Base-by-base conservation (phyloP, 495 filamentous ascomycete genomes). In the Daldinia bambusicola region DNA sequence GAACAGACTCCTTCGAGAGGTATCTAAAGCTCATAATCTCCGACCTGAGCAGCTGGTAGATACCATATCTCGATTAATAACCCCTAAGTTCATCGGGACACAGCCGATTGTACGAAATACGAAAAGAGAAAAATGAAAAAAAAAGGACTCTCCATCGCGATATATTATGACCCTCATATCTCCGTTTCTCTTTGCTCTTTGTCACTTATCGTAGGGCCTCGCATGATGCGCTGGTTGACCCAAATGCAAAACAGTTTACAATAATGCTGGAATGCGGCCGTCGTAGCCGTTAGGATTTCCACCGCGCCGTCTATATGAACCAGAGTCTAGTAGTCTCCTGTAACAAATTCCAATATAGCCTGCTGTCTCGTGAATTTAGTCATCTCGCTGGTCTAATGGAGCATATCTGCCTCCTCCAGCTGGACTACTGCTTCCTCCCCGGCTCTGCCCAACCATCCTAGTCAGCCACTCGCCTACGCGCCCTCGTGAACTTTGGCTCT, bases 391-490 rank as follows among this genome's bases (percentile, higher is more conserved):
- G 38, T 75, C 78, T 66, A 85, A 61, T 22, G 80, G 78, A 30
- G 78, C 77, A 68, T 85, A 85, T 67, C 75, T 74, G 34, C 74
- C 77, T 52, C 75, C 74, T 22, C 75, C 61, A 38, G 74, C 74
- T 30, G 75, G 75, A 40, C 78, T 75, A n/a, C 73, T 70, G 51
- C 76, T 78, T 3, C 65, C 45, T 34, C 74, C 71, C 16, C 70
- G 71, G 31, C 75, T 70, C 26, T 79, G 75, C 2, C 80, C 78
- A 40, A 85, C 78, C 60, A 87, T 78, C 34, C 83, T 78, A 6
- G 81, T 81, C 6, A 87, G 73, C 82, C 82, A 86, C 3, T 84
- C 84, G 13, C 82, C 82, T 45, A 85, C 63, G 5, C 84, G 81
- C 26, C 79, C 75, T 58, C 74, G 70, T 36, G 75, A 77, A 53